A percentile compares a stretch with the other conserved stretches of the same genome.
Conservation (phyloP, 306 rosid species). For the Betula pendula region DNA sequence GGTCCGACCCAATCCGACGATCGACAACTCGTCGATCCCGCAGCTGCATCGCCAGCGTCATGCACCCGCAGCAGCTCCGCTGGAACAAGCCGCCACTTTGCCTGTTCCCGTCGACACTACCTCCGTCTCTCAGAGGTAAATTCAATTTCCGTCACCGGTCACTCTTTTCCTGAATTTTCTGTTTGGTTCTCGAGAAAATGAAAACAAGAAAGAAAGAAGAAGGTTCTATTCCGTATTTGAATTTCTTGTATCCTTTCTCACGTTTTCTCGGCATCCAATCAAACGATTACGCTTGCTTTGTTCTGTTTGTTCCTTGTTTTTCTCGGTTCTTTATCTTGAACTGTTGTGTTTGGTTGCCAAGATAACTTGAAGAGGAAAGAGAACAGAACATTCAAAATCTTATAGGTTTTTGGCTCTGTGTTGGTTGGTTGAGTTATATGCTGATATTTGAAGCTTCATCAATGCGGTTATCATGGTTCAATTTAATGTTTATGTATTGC, state of each 20-base stretch:
- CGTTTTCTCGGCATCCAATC: background rate
- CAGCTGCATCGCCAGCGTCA: constrained; percentile 45
- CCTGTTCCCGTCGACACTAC: constrained; percentile 60
- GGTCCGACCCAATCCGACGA: constrained; percentile 59
- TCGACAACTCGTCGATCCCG: constrained; percentile 55
- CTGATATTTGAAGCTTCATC: background rate
- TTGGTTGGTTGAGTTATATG: constrained; percentile 19
- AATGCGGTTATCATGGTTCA: constrained; percentile 26
- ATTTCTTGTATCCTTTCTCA: background rate
- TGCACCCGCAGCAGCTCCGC: constrained; percentile 28
- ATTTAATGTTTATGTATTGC: constrained; percentile 2
- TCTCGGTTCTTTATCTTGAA: background rate
- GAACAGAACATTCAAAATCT: background rate
- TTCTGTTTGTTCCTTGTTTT: background rate
- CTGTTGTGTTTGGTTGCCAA: background rate
- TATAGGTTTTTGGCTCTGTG: background rate
- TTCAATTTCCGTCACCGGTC: constrained; percentile 2
- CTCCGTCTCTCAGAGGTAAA: constrained; percentile 77
- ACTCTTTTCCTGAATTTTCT: background rate
- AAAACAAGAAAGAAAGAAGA: background rate
- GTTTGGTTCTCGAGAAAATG: constrained; percentile 28
- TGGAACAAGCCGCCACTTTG: constrained; percentile 52
- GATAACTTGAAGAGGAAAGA: background rate
- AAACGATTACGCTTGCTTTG: background rate
- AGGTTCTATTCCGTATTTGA: background rate